Evolutionary conservation across 176 grass and related monocot species (phyloP), one percentile per base, ranked within the genome.

Genomic region (Eleusine coracana): DNA sequence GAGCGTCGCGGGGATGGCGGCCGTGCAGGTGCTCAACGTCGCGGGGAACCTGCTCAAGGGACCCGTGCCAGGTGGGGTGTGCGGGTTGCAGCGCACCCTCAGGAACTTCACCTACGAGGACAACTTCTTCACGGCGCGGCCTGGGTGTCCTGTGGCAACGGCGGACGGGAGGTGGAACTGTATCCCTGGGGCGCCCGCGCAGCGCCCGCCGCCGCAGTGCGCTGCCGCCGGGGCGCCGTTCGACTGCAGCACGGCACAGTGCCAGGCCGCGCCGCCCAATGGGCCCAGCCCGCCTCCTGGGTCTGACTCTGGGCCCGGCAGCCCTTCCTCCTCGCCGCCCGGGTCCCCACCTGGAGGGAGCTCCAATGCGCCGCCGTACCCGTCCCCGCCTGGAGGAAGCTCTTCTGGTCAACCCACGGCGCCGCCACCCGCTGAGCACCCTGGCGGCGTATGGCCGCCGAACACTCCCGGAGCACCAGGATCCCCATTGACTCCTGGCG

Each of bases 111-210:
- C 88, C 11, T 82, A 90, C 20, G 76, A 64, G 27, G 77, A 85
- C 44, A 93, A 90, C 73, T 90, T 73, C 77, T 93, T 93, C 80
- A 50, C 2, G 6, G 60, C 51, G 59, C 52, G 79, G 1, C 76
- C 80, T 3, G 71, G 59, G 0, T 87, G 84, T 61, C 0, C 72
- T 0, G 77, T 9, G 2, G 88, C 71, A 3, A 75, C 72, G 5
- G 76, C 82, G 0, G 88, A 90, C n/a, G 91, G 88, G 0, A 3
- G 14, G 15, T 87, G 81, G 81, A 93, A 93, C 82, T 93, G 91
- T n/a, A 87, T 90, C 66, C 76, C 76, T 0, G 88, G 87, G 0
- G 82, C 76, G 5, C 83, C 87, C 0, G 81, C 86, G 6, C 87
- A 86, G 83, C 82, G 78, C 0, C 83, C 87, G 48, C 84, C 79